Percentiles rank a stretch among this genome's conserved stretches.
Evolutionary conservation across 1,139 yeast species (phyloP).

Genomic region (Taphrina sp.): DNA sequence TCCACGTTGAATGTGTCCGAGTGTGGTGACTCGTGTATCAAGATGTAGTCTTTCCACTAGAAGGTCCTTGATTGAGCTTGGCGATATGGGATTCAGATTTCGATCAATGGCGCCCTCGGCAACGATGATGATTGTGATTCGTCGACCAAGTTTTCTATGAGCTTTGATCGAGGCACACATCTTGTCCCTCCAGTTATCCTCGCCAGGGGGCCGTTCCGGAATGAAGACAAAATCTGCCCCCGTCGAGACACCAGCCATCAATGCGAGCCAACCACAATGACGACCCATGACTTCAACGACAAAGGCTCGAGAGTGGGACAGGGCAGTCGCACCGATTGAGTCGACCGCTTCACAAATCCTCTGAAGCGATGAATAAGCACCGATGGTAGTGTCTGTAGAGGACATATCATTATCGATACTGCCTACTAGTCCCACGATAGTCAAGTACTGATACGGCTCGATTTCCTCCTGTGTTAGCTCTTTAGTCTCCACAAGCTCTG

Average conservation of each 20-base stretch:
- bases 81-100: constrained; percentile 74
- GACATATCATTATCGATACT: constrained; percentile 98
- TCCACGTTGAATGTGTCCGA: constrained; percentile 98
- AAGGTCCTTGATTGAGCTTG: constrained; percentile 74
- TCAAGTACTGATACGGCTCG: constrained; percentile 65
- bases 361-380: constrained; percentile 90
- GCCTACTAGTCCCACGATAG: constrained; percentile 93
- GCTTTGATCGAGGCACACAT: constrained; percentile 48
- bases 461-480: constrained; percentile 59
- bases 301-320: constrained; percentile 95
- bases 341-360: constrained; percentile 92
- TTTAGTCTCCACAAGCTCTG: constrained; percentile 60
- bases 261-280: constrained; percentile 97
- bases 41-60: constrained; percentile 72
- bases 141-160: constrained; percentile 82
- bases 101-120: constrained; percentile 96
- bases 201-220: constrained; percentile 79
- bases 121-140: constrained; percentile 92
- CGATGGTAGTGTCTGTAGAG: constrained; percentile 91
- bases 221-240: constrained; percentile 92
- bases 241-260: constrained; percentile 93
- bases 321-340: constrained; percentile 94
- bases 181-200: constrained; percentile 66
- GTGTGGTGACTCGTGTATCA: constrained; percentile 89
- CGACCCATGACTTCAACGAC: constrained; percentile 99